Evolutionary conservation across 257 asterid genomes (phyloP).

Genomic region (Cordia subcordata): DNA sequence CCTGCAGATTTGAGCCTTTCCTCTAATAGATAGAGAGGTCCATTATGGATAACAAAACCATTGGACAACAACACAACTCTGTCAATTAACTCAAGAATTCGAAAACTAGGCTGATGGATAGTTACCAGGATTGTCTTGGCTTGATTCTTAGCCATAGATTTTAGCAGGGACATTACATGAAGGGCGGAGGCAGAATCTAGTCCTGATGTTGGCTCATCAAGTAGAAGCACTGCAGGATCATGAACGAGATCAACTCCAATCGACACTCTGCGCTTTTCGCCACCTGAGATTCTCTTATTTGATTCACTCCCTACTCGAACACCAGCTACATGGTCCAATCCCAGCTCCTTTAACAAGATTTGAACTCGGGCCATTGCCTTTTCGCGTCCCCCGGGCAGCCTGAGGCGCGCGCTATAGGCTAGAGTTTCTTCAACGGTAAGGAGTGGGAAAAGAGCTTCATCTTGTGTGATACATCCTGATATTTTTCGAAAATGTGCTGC

Average conservation of each 20-base stretch:
- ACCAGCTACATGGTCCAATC: constrained; percentile 44
- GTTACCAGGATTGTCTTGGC: constrained; percentile 57
- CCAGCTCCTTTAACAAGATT: constrained; percentile 52
- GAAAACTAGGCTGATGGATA: constrained; percentile 81
- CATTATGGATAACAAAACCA: constrained; percentile 60
- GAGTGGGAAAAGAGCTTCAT: constrained; percentile 66
- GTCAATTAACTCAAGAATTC: constrained; percentile 63
- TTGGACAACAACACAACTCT: constrained; percentile 45
- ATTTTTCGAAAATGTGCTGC: constrained; percentile 37
- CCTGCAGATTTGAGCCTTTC: constrained; percentile 40
- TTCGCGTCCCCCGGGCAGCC: constrained; percentile 25
- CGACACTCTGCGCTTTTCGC: constrained; percentile 73
- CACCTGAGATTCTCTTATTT: constrained; percentile 59
- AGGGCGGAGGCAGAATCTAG: constrained; percentile 80
- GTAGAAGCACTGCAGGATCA: constrained; percentile 62
- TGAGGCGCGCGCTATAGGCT: constrained; percentile 58
- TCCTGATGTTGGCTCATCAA: constrained; percentile 87
- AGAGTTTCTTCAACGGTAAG: constrained; percentile 75
- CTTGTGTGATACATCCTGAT: constrained; percentile 72
- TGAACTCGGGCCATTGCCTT: constrained; percentile 24
- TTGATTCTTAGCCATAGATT: constrained; percentile 53
- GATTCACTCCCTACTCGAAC: constrained; percentile 53
- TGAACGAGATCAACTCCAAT: constrained; percentile 73
- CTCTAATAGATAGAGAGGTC: constrained; percentile 49
- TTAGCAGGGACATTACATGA: constrained; percentile 45